phyloP scores from a whole-genome alignment of 805 yeast genomes.

The Candida tibetensis region DNA sequence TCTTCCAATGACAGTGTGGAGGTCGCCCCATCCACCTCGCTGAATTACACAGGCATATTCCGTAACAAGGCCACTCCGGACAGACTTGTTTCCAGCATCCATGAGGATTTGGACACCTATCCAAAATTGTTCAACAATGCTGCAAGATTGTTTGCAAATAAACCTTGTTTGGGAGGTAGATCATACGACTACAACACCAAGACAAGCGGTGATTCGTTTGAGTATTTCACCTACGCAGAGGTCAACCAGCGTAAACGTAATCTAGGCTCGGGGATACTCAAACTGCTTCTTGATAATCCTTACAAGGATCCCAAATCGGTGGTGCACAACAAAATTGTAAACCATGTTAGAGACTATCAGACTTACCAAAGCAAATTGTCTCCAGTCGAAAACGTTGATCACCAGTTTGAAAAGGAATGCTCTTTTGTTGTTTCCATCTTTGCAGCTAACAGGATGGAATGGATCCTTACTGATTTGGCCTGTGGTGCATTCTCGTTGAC shows the following conservation, averaged over 20 bases:
- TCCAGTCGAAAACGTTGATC: slow-evolving; percentile 4
- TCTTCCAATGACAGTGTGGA: not conserved
- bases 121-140: slow-evolving; percentile 31
- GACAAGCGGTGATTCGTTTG: slow-evolving; percentile 30
- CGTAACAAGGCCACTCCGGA: slow-evolving; percentile 12
- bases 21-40: not conserved
- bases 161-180: slow-evolving; percentile 39
- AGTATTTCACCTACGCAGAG: slow-evolving; percentile 40
- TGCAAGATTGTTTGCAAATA: slow-evolving; percentile 19
- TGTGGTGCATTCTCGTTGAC: slow-evolving; percentile 17
- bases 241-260: slow-evolving; percentile 42
- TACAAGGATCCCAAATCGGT: slow-evolving; percentile 16
- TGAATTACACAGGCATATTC: slow-evolving; percentile 5
- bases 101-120: slow-evolving; percentile 38
- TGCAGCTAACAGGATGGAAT: slow-evolving; percentile 19
- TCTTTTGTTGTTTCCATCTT: slow-evolving; percentile 21
- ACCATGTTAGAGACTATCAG: slow-evolving; percentile 21
- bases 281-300: slow-evolving; percentile 27
- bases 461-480: slow-evolving; percentile 16
- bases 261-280: slow-evolving; percentile 55
- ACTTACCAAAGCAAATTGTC: slow-evolving; percentile 10
- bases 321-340: slow-evolving; percentile 27
- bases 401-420: slow-evolving; percentile 6
- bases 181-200: slow-evolving; percentile 32
- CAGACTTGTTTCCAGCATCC: slow-evolving; percentile 14